These are phyloP conservation scores for Penicillium pancosmium DNA, from an alignment of 495 filamentous ascomycete genomes.

Conservation along the genomic window DNA sequence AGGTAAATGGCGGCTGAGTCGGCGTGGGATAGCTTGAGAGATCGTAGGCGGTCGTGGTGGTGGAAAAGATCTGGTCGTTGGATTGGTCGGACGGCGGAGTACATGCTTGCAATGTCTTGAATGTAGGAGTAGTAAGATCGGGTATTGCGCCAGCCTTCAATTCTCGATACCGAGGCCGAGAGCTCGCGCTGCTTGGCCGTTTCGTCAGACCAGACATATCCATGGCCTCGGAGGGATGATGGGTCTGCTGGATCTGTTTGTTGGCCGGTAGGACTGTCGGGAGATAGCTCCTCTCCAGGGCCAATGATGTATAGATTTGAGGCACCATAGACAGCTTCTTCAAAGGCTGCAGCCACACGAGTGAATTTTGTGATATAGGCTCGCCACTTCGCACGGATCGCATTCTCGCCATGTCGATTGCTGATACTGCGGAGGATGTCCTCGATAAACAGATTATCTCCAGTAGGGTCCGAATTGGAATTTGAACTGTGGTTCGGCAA, in stretches of 20 bases:
- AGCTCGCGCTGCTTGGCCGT: slow-evolving; percentile 78
- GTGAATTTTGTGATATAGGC: slow-evolving; percentile 90
- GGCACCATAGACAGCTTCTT: slow-evolving; percentile 91
- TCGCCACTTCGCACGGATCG: slow-evolving; percentile 86
- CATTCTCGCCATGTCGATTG: slow-evolving; percentile 84
- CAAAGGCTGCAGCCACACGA: slow-evolving; percentile 88
- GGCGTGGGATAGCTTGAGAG: slow-evolving; percentile 68
- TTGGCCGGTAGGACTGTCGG: slow-evolving; percentile 50
- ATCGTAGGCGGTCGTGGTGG: slow-evolving; percentile 86
- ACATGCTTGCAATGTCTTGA: slow-evolving; percentile 67
- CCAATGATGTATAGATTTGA: slow-evolving; percentile 87
- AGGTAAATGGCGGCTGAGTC: slow-evolving; percentile 81
- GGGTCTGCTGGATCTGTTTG: slow-evolving; percentile 54
- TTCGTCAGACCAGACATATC: slow-evolving; percentile 93
- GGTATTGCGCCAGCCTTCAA: slow-evolving; percentile 95
- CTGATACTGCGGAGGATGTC: slow-evolving; percentile 80
- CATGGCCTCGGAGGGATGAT: slow-evolving; percentile 73
- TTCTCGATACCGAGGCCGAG: slow-evolving; percentile 82
- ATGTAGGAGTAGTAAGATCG: slow-evolving; percentile 94
- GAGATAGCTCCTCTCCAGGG: slow-evolving; percentile 48
- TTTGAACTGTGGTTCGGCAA: slow-evolving; percentile 50
- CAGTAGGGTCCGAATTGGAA: slow-evolving; percentile 69
- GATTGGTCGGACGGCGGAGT: slow-evolving; percentile 65
- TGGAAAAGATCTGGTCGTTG: slow-evolving; percentile 85
- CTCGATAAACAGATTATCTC: slow-evolving; percentile 88